Base-by-base conservation (phyloP, 306 rosid genomes). In the Lathyrus oleraceus region DNA sequence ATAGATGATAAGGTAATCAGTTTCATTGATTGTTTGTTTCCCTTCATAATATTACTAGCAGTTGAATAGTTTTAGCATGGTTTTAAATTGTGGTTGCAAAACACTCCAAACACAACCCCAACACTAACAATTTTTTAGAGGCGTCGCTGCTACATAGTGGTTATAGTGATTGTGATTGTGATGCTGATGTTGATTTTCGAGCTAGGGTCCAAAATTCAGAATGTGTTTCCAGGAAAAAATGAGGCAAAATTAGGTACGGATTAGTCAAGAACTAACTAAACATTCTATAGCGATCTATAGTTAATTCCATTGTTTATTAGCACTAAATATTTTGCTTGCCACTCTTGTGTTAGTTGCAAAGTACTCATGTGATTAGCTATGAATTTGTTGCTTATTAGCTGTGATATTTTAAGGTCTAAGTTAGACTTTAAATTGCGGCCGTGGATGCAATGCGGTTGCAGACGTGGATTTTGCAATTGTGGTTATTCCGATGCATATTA, bases 1-100 rank as follows among this genome's bases (percentile, higher is more conserved):
- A 10, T 88, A 0, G 89, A 88, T 36, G 97, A 85, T 2, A 86
- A 88, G 90, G 95, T 87, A 57, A 56, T 32, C 45, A 0, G 11
- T 10, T 58, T 58, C 2, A 28, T 59, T 3, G 14, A 59, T 59
- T 15, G 8, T 32, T 3, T 6, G 6, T 14, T 12, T 6, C 6
- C 20, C 4, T 54, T 54, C 4, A 7, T 58, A 21, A 28, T 3
- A 44, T 44, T 13, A 0, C 5, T 17, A 51, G 27, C 4, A 21
- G 21, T 2, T 53, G 5, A 23, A 54, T 21, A 54, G 8, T 53
- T 21, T 10, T 8, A 11, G 3, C 5, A 12, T 11, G 14, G 16
- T 54, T 52, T 3, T 20, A 23, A 52, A 52, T 52, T 19, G 8
- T 2, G n/a, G 3, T 52, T 52, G 14, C 0, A 21, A n/a, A n/a